Evolutionary conservation across 2,329 filamentous ascomycete genomes (phyloP).

Genomic region (Drechslera avenae): DNA sequence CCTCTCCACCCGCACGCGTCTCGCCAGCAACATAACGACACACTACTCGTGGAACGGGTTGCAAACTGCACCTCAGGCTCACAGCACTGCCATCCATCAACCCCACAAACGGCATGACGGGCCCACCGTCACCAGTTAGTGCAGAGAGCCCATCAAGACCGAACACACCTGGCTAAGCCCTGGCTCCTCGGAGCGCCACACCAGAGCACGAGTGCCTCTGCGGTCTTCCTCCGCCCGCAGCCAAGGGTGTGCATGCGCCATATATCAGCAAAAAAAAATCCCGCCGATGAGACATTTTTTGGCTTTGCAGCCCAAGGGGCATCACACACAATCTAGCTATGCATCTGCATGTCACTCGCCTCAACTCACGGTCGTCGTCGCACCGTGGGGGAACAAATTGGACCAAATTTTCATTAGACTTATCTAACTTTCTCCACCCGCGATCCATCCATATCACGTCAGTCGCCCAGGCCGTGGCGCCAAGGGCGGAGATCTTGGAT

Average conservation of each 20-base stretch:
- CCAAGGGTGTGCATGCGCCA: not conserved
- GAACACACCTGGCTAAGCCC: not conserved
- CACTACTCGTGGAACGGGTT: not conserved
- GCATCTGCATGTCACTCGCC: constrained; percentile 3
- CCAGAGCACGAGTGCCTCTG: not conserved
- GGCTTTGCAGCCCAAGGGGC: constrained; percentile 7
- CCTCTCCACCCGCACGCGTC: not conserved
- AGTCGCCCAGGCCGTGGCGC: constrained; percentile 41
- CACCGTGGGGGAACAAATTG: not conserved
- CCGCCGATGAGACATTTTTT: constrained; percentile 7
- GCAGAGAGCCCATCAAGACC: constrained; percentile 1
- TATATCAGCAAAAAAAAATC: not conserved
- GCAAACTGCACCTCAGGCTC: constrained; percentile 1
- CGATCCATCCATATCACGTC: not conserved
- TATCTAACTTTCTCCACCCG: constrained; percentile 1
- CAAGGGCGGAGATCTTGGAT: constrained; percentile 37
- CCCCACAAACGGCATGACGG: constrained; percentile 17
- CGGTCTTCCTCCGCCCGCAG: not conserved
- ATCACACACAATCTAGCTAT: not conserved
- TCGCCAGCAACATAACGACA: not conserved
- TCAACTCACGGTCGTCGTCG: not conserved
- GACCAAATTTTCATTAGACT: constrained; percentile 6
- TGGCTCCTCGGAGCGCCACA: constrained; percentile 2
- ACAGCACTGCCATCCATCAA: constrained; percentile 2
- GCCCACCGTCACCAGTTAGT: constrained; percentile 8